Percentiles rank a stretch among this genome's conserved stretches.
Conservation (phyloP, 345 rosid species). For the Jatropha curcas region DNA sequence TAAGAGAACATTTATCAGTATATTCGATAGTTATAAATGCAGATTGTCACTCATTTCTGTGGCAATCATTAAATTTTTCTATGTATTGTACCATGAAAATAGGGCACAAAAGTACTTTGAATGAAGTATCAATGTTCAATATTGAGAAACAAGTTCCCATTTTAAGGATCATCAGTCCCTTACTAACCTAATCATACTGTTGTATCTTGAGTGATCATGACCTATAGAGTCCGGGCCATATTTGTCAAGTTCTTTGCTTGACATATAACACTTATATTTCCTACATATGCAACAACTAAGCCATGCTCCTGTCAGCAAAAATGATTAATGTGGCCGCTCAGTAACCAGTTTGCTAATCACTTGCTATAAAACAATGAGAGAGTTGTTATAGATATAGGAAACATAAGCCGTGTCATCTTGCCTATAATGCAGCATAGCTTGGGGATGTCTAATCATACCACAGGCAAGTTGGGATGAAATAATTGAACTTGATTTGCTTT, state of each 20-base stretch:
- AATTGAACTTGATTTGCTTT: background rate
- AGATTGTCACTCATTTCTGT: background rate
- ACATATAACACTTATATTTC: background rate
- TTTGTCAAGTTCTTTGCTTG: no score
- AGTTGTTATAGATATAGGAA: no score
- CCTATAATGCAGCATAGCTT: background rate
- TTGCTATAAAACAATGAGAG: no score
- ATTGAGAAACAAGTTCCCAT: background rate
- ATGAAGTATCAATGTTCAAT: background rate
- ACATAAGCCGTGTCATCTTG: background rate
- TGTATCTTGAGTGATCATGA: background rate
- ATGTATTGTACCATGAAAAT: background rate
- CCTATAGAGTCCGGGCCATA: background rate
- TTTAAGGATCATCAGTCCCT: background rate
- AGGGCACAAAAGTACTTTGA: background rate
- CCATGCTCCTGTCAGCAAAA: background rate
- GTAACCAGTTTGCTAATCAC: no score
- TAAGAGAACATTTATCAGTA: background rate
- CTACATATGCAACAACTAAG: background rate
- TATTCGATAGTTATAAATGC: background rate
- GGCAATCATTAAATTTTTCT: background rate
- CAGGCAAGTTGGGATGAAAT: background rate
- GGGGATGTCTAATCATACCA: background rate
- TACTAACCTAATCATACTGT: background rate
- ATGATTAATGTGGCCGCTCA: background rate